Conservation (phyloP, 768 basidiomycete genomes). For the Mycena vitilis region DNA sequence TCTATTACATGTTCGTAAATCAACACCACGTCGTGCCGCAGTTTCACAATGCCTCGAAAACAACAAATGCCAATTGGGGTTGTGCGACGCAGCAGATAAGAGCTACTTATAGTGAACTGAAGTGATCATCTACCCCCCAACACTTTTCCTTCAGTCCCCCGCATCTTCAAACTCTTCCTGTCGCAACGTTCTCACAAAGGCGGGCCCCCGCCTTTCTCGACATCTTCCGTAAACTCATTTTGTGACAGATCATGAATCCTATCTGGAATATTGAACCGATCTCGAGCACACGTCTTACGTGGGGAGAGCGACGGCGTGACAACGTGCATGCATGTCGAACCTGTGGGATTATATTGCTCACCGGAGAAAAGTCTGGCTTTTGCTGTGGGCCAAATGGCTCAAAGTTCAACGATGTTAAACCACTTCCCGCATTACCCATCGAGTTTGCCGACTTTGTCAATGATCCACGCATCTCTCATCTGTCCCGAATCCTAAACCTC, state of each 20-base stretch:
- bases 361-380: constrained; percentile 45
- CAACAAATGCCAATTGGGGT: too few species aligned
- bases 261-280: constrained; percentile 8
- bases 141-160: too few species aligned
- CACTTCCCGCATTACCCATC: constrained; percentile 36
- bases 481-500: constrained; percentile 44
- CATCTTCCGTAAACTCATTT: not conserved
- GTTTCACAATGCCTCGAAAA: too few species aligned
- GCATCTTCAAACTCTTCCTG: too few species aligned
- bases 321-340: constrained; percentile 34
- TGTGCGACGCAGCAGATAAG: too few species aligned
- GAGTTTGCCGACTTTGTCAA: constrained; percentile 42
- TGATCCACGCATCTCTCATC: constrained; percentile 40
- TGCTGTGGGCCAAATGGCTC: constrained; percentile 46
- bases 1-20: too few species aligned
- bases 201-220: too few species aligned
- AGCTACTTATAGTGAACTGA: too few species aligned
- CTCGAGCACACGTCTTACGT: constrained; percentile 2
- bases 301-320: constrained; percentile 14
- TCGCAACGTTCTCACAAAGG: too few species aligned
- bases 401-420: constrained; percentile 37
- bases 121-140: too few species aligned
- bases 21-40: too few species aligned
- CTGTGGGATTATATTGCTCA: constrained; percentile 42
- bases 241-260: not conserved